Conservation (phyloP, 2,329 filamentous ascomycete species). For the Seiridium cupressi region DNA sequence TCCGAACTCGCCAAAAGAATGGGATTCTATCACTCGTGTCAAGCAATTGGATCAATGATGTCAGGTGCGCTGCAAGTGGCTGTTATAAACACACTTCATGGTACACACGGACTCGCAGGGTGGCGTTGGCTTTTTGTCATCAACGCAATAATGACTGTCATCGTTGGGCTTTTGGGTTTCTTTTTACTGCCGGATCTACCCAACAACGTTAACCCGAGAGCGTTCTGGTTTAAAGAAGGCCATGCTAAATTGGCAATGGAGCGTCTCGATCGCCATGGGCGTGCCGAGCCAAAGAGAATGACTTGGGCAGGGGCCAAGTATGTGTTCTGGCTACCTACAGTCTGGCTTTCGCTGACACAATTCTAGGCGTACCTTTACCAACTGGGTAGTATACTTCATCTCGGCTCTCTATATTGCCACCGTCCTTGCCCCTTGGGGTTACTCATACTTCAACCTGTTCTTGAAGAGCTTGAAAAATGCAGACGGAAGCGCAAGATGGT, state of each 20-base stretch:
- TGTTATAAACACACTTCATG: constrained; percentile 50
- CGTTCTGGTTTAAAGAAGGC: constrained; percentile 42
- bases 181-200: constrained; percentile 44
- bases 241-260: constrained; percentile 41
- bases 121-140: constrained; percentile 57
- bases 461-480: constrained; percentile 36
- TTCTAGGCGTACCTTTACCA: constrained; percentile 35
- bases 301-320: constrained; percentile 39
- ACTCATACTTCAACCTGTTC: constrained; percentile 43
- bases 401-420: constrained; percentile 42
- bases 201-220: constrained; percentile 35
- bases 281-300: constrained; percentile 43
- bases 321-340: background rate
- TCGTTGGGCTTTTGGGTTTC: constrained; percentile 49
- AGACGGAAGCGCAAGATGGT: constrained; percentile 41
- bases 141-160: constrained; percentile 53
- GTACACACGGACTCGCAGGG: constrained; percentile 43
- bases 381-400: constrained; percentile 45
- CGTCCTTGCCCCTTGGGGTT: constrained; percentile 44
- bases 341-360: background rate
- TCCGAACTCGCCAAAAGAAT: constrained; percentile 48
- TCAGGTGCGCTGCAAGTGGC: constrained; percentile 53
- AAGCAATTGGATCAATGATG: constrained; percentile 51
- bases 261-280: constrained; percentile 39
- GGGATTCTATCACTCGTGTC: constrained; percentile 52